A percentile compares a stretch with the other conserved stretches of the same genome.
Evolutionary conservation across 2,329 filamentous ascomycete genomes (phyloP).

Genomic region (Arthrinium puccinioides): DNA sequence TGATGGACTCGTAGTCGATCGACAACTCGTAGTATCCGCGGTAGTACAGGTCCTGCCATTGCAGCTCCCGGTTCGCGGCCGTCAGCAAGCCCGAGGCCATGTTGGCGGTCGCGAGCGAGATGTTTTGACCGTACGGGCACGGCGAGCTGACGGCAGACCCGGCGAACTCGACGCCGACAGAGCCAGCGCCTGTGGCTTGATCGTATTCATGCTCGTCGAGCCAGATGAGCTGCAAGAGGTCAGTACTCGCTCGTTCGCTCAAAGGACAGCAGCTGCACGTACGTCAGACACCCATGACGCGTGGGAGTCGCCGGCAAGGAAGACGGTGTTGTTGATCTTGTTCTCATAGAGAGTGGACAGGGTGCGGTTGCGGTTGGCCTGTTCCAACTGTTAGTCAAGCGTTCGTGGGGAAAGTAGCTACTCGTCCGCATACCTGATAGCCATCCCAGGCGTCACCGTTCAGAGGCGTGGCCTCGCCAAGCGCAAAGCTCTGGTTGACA

Average conservation of each 20-base stretch:
- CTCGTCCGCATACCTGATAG: too few relatives aligned
- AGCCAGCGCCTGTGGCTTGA: slow-evolving; percentile 32
- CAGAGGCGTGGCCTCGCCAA: slow-evolving; percentile 26
- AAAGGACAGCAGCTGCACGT: too few relatives aligned
- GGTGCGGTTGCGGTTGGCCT: slow-evolving; percentile 55
- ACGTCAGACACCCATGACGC: slow-evolving; percentile 49
- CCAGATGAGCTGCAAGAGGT: too few relatives aligned
- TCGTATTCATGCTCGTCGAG: slow-evolving; percentile 36
- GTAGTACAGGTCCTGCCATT: slow-evolving; percentile 59
- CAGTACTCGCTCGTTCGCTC: too few relatives aligned
- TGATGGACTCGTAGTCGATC: slow-evolving; percentile 41
- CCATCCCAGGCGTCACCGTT: slow-evolving; percentile 43
- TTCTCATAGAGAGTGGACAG: slow-evolving; percentile 52
- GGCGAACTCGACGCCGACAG: slow-evolving; percentile 45
- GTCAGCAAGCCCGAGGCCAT: slow-evolving; percentile 34
- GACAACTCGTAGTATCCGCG: slow-evolving; percentile 58
- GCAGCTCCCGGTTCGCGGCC: slow-evolving; percentile 45
- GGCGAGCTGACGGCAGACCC: slow-evolving; percentile 53
- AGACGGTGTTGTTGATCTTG: slow-evolving; percentile 57
- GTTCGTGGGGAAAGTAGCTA: too few relatives aligned
- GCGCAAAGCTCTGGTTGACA: slow-evolving; percentile 23
- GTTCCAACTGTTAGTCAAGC: too few relatives aligned
- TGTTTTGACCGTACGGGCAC: slow-evolving; percentile 49
- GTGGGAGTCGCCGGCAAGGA: slow-evolving; percentile 55
- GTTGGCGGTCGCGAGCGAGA: slow-evolving; percentile 40